A percentile compares a stretch with the other conserved stretches of the same genome.
Evolutionary conservation across 73 alveolate genomes (phyloP).

Genomic region (Tetrahymena malaccensis): DNA sequence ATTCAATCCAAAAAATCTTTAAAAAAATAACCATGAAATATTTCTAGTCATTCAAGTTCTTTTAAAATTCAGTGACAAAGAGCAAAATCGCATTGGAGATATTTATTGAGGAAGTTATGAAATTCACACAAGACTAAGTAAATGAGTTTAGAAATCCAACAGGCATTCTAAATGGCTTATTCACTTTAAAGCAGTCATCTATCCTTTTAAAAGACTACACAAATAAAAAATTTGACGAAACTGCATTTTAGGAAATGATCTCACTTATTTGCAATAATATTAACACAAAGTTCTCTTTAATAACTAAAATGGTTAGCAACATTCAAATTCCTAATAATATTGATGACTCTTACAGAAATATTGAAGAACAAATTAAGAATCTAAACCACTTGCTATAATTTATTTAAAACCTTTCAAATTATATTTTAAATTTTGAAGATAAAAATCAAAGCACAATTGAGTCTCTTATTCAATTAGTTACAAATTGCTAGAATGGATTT

Average conservation of each 20-base stretch:
- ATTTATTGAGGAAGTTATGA: not conserved
- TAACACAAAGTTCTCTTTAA: not conserved
- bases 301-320: not conserved
- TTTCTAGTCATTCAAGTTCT: not conserved
- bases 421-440: not conserved
- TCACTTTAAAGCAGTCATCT: not conserved
- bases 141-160: not conserved
- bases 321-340: not conserved
- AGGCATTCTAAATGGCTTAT: not conserved
- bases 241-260: not conserved
- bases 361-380: not conserved
- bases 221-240: not conserved
- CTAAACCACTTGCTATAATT: not conserved
- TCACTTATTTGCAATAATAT: not conserved
- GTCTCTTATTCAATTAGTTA: not conserved
- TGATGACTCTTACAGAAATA: not conserved
- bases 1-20: not conserved
- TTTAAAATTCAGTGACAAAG: not conserved
- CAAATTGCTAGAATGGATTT: not conserved
- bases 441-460: not conserved
- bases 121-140: not conserved
- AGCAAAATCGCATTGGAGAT: not conserved
- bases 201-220: not conserved
- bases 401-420: not conserved
- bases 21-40: not conserved